Conservation (phyloP, 75 land plant genomes). For the Sequoiadendron giganteum region DNA sequence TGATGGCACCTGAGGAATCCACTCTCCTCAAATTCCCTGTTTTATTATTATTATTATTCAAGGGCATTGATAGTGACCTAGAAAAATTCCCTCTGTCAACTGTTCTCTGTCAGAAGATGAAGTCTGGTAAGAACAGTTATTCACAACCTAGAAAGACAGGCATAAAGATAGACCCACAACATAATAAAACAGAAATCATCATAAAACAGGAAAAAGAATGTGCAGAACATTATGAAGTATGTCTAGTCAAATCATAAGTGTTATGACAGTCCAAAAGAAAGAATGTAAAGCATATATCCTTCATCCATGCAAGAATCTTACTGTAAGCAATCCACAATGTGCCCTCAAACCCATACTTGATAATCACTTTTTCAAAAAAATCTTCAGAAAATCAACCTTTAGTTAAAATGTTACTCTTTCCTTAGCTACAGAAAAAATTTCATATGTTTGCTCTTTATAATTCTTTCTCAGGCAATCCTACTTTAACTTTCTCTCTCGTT, state of each 20-base stretch:
- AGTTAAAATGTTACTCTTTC: neutral
- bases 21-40: conserved; percentile 24
- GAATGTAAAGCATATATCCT: neutral
- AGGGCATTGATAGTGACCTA: conserved; percentile 62
- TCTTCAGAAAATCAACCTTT: neutral
- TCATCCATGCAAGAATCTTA: neutral
- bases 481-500: neutral
- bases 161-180: neutral
- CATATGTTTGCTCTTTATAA: neutral
- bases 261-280: neutral
- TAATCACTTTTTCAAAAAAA: neutral
- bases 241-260: neutral
- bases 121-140: neutral
- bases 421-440: neutral
- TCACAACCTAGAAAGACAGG: neutral
- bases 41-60: conserved; percentile 25
- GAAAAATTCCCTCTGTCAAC: conserved; percentile 22
- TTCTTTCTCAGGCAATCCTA: neutral
- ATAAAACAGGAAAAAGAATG: neutral
- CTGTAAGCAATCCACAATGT: neutral
- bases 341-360: neutral
- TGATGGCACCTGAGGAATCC: conserved; percentile 44
- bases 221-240: neutral
- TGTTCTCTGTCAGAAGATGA: conserved; percentile 34
- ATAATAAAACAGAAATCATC: neutral